Evolutionary conservation across 1,284 basidiomycete species (phyloP).

Genomic region (Trichosporon ovoides): DNA sequence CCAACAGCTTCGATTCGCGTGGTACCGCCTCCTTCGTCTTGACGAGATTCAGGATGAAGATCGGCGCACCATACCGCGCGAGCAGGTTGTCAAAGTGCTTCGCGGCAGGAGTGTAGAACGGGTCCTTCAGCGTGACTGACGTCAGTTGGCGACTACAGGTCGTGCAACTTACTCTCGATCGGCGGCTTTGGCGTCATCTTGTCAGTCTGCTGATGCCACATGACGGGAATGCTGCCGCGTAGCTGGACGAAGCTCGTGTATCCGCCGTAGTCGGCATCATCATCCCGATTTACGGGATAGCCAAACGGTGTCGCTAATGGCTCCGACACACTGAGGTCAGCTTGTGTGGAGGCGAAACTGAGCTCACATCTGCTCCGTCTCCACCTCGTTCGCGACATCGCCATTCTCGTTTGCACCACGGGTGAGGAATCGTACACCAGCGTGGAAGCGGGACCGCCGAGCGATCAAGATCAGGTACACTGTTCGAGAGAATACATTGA

Average conservation of each 20-base stretch:
- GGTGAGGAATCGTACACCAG: slow-evolving; percentile 91
- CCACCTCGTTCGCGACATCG: slow-evolving; percentile 97
- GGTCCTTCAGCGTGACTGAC: slow-evolving; percentile 86
- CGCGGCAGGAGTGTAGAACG: slow-evolving; percentile 89
- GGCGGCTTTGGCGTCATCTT: slow-evolving; percentile 88
- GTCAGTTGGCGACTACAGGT: neutral
- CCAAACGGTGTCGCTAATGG: slow-evolving; percentile 87
- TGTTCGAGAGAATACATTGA: slow-evolving; percentile 83
- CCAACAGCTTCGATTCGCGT: slow-evolving; percentile 86
- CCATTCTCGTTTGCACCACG: slow-evolving; percentile 87
- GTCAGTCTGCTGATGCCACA: slow-evolving; percentile 91
- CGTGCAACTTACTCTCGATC: slow-evolving; percentile 71
- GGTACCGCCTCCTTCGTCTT: slow-evolving; percentile 66
- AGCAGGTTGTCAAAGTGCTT: slow-evolving; percentile 92
- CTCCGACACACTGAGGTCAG: slow-evolving; percentile 63
- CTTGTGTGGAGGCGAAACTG: neutral
- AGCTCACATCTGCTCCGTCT: slow-evolving; percentile 84
- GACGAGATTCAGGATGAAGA: slow-evolving; percentile 94
- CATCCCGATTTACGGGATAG: slow-evolving; percentile 48
- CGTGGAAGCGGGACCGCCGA: slow-evolving; percentile 87
- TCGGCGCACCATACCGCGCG: slow-evolving; percentile 79
- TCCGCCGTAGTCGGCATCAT: slow-evolving; percentile 52
- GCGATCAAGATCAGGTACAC: slow-evolving; percentile 93
- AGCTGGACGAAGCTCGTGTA: slow-evolving; percentile 97
- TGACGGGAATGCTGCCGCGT: slow-evolving; percentile 89